A percentile compares a stretch with the other conserved stretches of the same genome.
These are phyloP conservation scores for Tillandsia leiboldiana DNA, from an alignment of 176 grass and related monocot genomes.

Conservation along the genomic window DNA sequence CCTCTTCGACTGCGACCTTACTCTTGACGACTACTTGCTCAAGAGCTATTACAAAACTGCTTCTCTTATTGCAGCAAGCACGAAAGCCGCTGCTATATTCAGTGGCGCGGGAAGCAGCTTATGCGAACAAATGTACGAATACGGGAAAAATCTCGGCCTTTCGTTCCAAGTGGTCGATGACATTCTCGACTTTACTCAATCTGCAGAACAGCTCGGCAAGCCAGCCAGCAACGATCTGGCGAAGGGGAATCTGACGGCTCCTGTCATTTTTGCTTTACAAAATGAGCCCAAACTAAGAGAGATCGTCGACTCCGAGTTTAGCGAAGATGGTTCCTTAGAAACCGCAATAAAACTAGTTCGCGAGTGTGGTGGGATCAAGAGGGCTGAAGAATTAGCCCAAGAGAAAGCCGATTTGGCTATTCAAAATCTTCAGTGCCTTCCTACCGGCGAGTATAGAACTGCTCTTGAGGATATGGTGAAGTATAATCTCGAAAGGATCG, in stretches of 20 bases:
- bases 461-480: constrained; percentile 64
- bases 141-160: constrained; percentile 72
- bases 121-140: constrained; percentile 81
- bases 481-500: constrained; percentile 85
- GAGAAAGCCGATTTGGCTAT: constrained; percentile 58
- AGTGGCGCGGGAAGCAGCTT: constrained; percentile 33
- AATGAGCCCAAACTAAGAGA: constrained; percentile 50
- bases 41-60: constrained; percentile 98
- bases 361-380: constrained; percentile 41
- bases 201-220: constrained; percentile 80
- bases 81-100: constrained; percentile 79
- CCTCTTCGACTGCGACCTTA: constrained; percentile 68
- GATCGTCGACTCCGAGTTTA: constrained; percentile 73
- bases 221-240: constrained; percentile 62
- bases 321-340: constrained; percentile 45
- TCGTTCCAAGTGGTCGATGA: constrained; percentile 93
- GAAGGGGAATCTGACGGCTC: constrained; percentile 74
- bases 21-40: constrained; percentile 78
- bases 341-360: constrained; percentile 59
- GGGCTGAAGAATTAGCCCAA: constrained; percentile 62
- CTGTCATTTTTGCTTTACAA: constrained; percentile 65
- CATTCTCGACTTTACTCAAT: constrained; percentile 94
- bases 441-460: constrained; percentile 47
- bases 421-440: constrained; percentile 54
- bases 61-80: constrained; percentile 76